Percentiles rank a stretch among this genome's conserved stretches.
Conservation (phyloP, 345 rosid genomes). For the Fremontodendron californicum region DNA sequence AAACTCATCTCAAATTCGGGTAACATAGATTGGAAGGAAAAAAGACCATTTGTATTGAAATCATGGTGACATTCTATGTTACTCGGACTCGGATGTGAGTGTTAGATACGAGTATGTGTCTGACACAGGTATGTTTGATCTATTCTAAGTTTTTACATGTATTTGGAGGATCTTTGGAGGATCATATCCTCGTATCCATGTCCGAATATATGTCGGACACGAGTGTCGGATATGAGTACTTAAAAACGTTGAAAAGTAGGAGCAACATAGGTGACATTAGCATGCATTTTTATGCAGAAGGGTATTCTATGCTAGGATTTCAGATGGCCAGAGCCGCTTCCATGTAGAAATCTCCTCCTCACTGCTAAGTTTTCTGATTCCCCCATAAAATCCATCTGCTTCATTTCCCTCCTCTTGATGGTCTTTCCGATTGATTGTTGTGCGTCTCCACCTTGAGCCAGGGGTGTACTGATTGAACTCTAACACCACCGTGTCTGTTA, state of each 20-base stretch:
- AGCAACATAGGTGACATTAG: background rate
- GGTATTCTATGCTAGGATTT: constrained; percentile 54
- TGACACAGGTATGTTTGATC: no score
- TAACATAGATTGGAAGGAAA: no score
- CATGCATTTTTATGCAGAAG: background rate
- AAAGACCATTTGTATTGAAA: background rate
- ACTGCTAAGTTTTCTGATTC: constrained; percentile 56
- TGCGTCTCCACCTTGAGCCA: constrained; percentile 74
- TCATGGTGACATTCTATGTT: background rate
- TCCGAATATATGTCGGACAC: no score
- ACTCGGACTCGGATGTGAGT: no score
- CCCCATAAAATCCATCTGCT: constrained; percentile 85
- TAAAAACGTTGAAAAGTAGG: no score
- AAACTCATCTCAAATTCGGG: no score
- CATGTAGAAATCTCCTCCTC: constrained; percentile 58
- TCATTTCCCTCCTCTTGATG: constrained; percentile 78
- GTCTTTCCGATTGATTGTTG: constrained; percentile 47
- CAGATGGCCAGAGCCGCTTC: constrained; percentile 67
- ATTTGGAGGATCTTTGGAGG: no score
- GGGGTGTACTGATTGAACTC: constrained; percentile 67
- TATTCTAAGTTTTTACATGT: no score
- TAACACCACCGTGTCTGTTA: constrained; percentile 53
- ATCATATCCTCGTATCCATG: no score
- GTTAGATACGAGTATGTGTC: no score
- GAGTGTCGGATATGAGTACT: no score